Conservation (phyloP, 352 stramenopile species). For the Paralagenidium karlingii region DNA sequence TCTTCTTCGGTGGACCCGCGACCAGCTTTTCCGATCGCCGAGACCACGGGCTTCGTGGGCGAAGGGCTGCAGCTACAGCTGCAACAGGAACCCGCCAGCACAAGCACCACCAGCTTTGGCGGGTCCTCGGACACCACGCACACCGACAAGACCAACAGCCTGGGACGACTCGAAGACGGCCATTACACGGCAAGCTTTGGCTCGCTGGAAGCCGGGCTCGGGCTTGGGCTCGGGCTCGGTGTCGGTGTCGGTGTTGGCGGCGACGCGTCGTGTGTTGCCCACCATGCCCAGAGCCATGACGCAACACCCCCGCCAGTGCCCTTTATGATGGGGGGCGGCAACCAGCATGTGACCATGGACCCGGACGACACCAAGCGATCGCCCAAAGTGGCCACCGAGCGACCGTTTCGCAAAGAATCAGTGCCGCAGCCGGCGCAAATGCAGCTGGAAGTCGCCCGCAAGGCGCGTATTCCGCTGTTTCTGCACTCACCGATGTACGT, state of each 20-base stretch:
- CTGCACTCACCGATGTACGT: slow-evolving; percentile 82
- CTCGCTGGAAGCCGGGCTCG: no score
- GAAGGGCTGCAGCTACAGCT: background rate
- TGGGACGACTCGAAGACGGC: slow-evolving; percentile 7
- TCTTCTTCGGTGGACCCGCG: no score
- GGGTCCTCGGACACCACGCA: no score
- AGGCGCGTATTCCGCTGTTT: slow-evolving; percentile 73
- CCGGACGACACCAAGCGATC: no score
- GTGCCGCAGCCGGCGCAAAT: slow-evolving; percentile 71
- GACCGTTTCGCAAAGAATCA: background rate
- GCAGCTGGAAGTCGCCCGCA: slow-evolving; percentile 73
- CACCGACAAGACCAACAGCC: slow-evolving; percentile 14
- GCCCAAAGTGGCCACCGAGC: background rate
- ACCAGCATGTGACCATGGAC: no score
- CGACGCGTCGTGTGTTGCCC: no score
- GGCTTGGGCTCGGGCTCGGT: no score
- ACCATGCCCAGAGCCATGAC: no score
- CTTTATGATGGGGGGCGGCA: slow-evolving; percentile 16
- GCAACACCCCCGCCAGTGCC: slow-evolving; percentile 7
- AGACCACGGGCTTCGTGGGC: background rate
- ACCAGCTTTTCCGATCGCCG: background rate
- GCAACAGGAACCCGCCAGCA: background rate
- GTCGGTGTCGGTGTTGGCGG: no score
- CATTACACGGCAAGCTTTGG: slow-evolving; percentile 8
- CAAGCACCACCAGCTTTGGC: background rate